Base-by-base conservation (phyloP, 495 filamentous ascomycete species). In the Tuber umbilicatum region DNA sequence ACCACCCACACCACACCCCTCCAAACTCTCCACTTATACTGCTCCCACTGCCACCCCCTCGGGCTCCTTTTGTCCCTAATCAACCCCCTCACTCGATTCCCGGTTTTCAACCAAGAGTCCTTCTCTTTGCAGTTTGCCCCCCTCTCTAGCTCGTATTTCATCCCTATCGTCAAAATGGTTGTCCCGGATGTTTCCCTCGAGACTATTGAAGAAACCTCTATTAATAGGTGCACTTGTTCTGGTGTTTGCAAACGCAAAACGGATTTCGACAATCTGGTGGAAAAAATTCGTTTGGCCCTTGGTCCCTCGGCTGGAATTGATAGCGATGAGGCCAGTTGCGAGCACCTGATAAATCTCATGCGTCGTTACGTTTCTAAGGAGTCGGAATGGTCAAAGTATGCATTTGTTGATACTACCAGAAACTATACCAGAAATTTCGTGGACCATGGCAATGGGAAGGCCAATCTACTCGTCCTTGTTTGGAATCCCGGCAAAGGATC, bases 361-460 rank as follows among this genome's bases (percentile, higher is more conserved):
- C 82, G 88, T 68, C 84, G 85, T 35, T 97, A 97, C 81, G 79
- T 83, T 21, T 93, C 91, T 9, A 83, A 89, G 40, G 84, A 89
- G 60, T 78, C 83, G 5, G 91, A 96, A 50, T 97, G 94, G 94
- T 79, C 84, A 31, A 83, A 82, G 73, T 97, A 90, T 82, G 92
- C 92, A 14, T 83, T 94, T 70, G 86, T 84, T 9, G 90, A 96
- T 81, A 73, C 83, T 45, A 89, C 84, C 69, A 86, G 89, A 76
- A 86, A 86, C 2, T 97, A 97, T 83, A 97, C 94, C 1, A 84
- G 94, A 71, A 97, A 97, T 79, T 86, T 97, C 41, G 93, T 97
- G 31, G 92, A 97, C 78, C 89, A 92, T 80, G 92, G 94, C 5
- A 97, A 97, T 81, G 94, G 93, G 39, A 97, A 94, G 82, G 91